Evolutionary conservation across 2,329 filamentous ascomycete genomes (phyloP).

Genomic region (Talaromyces rugulosus): DNA sequence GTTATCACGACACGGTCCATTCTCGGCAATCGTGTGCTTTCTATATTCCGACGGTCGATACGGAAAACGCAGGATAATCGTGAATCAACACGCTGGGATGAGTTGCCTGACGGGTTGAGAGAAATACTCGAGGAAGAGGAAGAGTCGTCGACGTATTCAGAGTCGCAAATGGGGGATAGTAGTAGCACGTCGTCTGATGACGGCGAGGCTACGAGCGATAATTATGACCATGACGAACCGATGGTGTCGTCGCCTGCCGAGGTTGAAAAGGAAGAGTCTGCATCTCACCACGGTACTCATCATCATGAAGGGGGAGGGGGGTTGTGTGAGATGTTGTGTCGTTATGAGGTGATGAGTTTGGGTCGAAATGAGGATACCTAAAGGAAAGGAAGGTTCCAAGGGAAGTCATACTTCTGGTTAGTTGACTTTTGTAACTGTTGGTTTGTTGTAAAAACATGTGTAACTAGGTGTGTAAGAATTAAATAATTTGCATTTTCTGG

Average conservation of each 20-base stretch:
- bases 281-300: neutral
- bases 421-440: neutral
- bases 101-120: constrained; percentile 23
- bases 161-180: constrained; percentile 10
- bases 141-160: constrained; percentile 18
- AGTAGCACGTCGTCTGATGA: neutral
- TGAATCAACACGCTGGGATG: constrained; percentile 3
- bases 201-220: neutral
- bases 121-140: constrained; percentile 30
- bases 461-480: neutral
- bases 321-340: constrained; percentile 35
- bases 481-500: neutral
- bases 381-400: neutral
- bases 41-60: constrained; percentile 32
- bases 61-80: constrained; percentile 8
- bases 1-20: constrained; percentile 30
- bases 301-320: constrained; percentile 18
- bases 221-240: neutral
- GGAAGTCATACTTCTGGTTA: neutral
- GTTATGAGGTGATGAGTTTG: constrained; percentile 35
- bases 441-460: neutral
- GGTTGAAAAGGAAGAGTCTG: neutral
- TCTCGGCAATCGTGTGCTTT: constrained; percentile 30
- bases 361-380: constrained; percentile 25
- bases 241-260: neutral